Conservation (phyloP, 2,329 filamentous ascomycete species). For the Diplodia intermedia region DNA sequence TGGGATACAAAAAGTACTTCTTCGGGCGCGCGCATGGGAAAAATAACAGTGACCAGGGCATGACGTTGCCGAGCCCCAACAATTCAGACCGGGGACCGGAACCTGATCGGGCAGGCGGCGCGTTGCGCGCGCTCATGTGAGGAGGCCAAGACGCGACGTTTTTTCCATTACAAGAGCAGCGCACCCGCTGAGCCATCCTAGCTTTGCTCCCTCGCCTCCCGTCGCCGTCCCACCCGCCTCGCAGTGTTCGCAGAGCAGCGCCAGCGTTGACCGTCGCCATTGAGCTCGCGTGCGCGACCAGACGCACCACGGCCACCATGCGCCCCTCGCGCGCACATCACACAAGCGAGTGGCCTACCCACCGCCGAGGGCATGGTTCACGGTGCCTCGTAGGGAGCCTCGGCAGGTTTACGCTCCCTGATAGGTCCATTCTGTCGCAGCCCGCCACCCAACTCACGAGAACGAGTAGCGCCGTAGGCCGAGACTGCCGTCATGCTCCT, state of each 20-base stretch:
- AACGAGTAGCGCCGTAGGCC: conserved; percentile 20
- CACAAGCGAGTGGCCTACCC: conserved; percentile 18
- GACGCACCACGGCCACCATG: conserved; percentile 13
- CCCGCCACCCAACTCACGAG: conserved; percentile 9
- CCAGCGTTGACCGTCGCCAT: conserved; percentile 8
- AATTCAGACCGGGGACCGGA: conserved; percentile 23
- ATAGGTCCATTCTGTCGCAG: conserved; percentile 20
- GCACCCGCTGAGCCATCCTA: not conserved
- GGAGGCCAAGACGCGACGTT: conserved; percentile 22
- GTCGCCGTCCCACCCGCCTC: not conserved
- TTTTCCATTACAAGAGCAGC: conserved; percentile 23
- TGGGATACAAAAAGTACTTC: conserved; percentile 16
- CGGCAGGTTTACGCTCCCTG: conserved; percentile 19
- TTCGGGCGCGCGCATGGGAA: not conserved
- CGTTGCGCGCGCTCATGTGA: conserved; percentile 17
- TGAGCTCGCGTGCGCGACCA: conserved; percentile 16
- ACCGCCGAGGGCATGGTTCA: conserved; percentile 17
- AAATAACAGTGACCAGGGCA: conserved; percentile 7
- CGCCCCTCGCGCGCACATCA: conserved; percentile 12
- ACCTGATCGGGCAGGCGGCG: conserved; percentile 20
- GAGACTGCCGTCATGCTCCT: conserved; percentile 25
- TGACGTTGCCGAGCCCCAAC: conserved; percentile 28
- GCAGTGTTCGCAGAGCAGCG: conserved; percentile 21
- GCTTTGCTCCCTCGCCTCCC: not conserved
- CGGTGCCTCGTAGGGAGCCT: conserved; percentile 20